Base-by-base conservation (phyloP, 306 rosid species). In the Rosa rugosa region DNA sequence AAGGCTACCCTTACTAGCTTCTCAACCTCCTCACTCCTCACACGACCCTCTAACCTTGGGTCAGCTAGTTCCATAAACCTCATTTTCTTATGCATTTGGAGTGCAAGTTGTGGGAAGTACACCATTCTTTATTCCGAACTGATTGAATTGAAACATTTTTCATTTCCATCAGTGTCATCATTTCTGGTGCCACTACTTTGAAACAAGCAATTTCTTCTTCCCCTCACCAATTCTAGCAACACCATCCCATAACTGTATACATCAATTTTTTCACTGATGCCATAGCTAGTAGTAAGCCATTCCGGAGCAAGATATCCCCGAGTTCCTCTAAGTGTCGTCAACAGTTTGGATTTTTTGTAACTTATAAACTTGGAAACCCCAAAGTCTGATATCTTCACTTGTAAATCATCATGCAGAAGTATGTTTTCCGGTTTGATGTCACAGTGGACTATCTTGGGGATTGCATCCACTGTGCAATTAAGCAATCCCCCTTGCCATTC, bases 341-440 rank as follows among this genome's bases (percentile, higher is more conserved):
- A 62, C 4, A 89, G 88, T 72, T 86, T 75, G 56, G 89, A 85
- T 47, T 88, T 85, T 20, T 88, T 84, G 44, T 86, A 25, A 25
- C n/a, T n/a, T n/a, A n/a, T n/a, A n/a, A n/a, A n/a, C n/a, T n/a
- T n/a, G n/a, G n/a, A n/a, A n/a, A n/a, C n/a, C n/a, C n/a, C n/a
- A n/a, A n/a, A n/a, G n/a, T n/a, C n/a, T n/a, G n/a, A n/a, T n/a
- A n/a, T n/a, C n/a, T n/a, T n/a, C n/a, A n/a, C n/a, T n/a, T n/a
- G n/a, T n/a, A n/a, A n/a, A n/a, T n/a, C n/a, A n/a, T n/a, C n/a
- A n/a, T n/a, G n/a, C n/a, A n/a, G n/a, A n/a, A n/a, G n/a, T n/a
- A n/a, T n/a, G n/a, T n/a, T n/a, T n/a, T n/a, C n/a, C n/a, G 91
- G 95, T 80, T 90, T 90, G 12, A 90, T 57, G 51, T 90, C 91